Percentiles rank a stretch among this genome's conserved stretches.
These are phyloP conservation scores for Aureobasidium uvarum DNA, from an alignment of 2,329 filamentous ascomycete species.

Conservation along the genomic window DNA sequence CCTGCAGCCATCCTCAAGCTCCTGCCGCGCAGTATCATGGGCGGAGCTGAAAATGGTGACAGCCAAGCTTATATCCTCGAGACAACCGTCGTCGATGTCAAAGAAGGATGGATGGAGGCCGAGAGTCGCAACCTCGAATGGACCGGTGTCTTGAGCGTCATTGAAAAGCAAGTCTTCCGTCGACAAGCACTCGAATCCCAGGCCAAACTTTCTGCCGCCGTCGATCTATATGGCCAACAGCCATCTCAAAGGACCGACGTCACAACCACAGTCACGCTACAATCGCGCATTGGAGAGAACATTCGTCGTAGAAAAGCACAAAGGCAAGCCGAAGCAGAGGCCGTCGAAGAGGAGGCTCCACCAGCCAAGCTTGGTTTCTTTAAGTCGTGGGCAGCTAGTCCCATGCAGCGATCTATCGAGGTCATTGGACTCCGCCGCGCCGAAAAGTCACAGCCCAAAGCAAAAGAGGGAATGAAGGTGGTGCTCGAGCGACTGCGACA, in stretches of 20 bases:
- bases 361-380: conserved; percentile 57
- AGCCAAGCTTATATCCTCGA: conserved; percentile 80
- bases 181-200: conserved; percentile 43
- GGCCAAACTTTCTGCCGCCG: conserved; percentile 1
- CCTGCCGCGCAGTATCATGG: conserved; percentile 66
- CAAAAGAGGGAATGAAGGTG: conserved; percentile 77
- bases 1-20: conserved; percentile 73
- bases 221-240: conserved; percentile 22
- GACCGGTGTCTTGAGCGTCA: conserved; percentile 73
- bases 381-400: conserved; percentile 63
- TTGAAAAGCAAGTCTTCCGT: conserved; percentile 71
- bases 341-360: conserved; percentile 47
- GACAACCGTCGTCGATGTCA: conserved; percentile 73
- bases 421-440: conserved; percentile 74
- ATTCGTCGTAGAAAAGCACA: conserved; percentile 55
- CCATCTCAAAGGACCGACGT: conserved; percentile 59
- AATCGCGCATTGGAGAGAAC: conserved; percentile 68
- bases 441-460: conserved; percentile 73
- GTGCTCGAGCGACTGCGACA: conserved; percentile 69
- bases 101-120: conserved; percentile 77
- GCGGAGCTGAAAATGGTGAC: conserved; percentile 55
- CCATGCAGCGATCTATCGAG: conserved; percentile 78
- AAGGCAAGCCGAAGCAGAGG: conserved; percentile 42
- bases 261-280: conserved; percentile 70
- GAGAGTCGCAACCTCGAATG: conserved; percentile 81